These are phyloP conservation scores for Boletus coccyginus DNA, from an alignment of 768 basidiomycete genomes.

Conservation along the genomic window DNA sequence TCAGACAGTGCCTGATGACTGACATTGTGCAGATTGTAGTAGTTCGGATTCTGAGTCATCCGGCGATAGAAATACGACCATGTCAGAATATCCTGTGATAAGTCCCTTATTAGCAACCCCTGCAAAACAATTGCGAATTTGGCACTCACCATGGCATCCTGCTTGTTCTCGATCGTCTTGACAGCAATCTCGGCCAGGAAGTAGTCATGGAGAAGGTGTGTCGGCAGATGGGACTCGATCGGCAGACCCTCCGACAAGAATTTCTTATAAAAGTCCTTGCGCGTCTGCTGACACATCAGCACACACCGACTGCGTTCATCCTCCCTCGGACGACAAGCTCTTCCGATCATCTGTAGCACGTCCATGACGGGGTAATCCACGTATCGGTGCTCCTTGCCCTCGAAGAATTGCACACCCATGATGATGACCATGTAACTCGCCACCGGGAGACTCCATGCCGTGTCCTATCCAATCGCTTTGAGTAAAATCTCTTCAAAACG, in stretches of 20 bases:
- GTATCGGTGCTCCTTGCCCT: slow-evolving; percentile 97
- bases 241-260: slow-evolving; percentile 97
- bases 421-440: slow-evolving; percentile 97
- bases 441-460: slow-evolving; percentile 93
- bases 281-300: slow-evolving; percentile 94
- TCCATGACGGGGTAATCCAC: slow-evolving; percentile 98
- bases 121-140: neutral
- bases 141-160: slow-evolving; percentile 78
- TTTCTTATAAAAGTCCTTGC: slow-evolving; percentile 99
- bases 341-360: slow-evolving; percentile 98
- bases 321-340: slow-evolving; percentile 87
- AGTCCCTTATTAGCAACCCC: neutral
- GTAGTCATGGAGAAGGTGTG: slow-evolving; percentile 90
- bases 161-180: slow-evolving; percentile 99
- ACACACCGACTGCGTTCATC: slow-evolving; percentile 93
- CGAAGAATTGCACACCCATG: slow-evolving; percentile 97
- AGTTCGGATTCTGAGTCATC: slow-evolving; percentile 96
- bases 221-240: slow-evolving; percentile 92
- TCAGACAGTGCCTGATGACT: slow-evolving; percentile 95
- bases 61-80: slow-evolving; percentile 99
- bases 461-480: slow-evolving; percentile 55
- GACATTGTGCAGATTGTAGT: slow-evolving; percentile 92
- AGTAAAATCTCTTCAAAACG: neutral
- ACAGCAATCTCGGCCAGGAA: slow-evolving; percentile 98
- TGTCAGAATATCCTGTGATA: slow-evolving; percentile 81